phyloP scores from a whole-genome alignment of 1,284 basidiomycete genomes.

The Volvariella volvacea region DNA sequence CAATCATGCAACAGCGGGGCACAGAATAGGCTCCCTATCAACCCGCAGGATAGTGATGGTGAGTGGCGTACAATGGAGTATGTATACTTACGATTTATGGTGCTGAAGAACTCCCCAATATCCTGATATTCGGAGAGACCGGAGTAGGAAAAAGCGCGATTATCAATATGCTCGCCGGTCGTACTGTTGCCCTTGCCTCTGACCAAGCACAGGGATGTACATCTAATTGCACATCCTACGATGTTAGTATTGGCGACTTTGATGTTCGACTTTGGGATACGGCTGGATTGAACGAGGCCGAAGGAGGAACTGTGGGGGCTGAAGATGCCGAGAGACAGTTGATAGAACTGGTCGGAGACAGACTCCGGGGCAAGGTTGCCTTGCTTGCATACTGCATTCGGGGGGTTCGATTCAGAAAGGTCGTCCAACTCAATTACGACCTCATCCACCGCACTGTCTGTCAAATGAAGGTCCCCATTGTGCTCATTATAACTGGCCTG shows the following conservation, averaged over 20 bases:
- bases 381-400: conserved; percentile 32
- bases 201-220: conserved; percentile 12
- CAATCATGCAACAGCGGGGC: too few species aligned
- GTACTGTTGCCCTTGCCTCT: conserved; percentile 8
- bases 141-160: conserved; percentile 17
- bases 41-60: too few species aligned
- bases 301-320: conserved; percentile 9
- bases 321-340: conserved; percentile 20
- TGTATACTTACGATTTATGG: too few species aligned
- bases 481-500: conserved; percentile 29
- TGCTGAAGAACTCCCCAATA: conserved; percentile 8
- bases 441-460: conserved; percentile 27
- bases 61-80: too few species aligned
- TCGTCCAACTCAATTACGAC: conserved; percentile 26
- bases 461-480: conserved; percentile 24
- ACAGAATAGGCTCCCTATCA: too few species aligned
- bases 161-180: conserved; percentile 15
- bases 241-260: conserved; percentile 6
- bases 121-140: conserved; percentile 16
- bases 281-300: conserved; percentile 14
- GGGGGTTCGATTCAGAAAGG: conserved; percentile 23
- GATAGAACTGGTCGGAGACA: conserved; percentile 20
- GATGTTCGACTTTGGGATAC: conserved; percentile 13
- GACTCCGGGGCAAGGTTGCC: conserved; percentile 22
- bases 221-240: conserved; percentile 5